These are phyloP conservation scores for Chlamydomonas eustigma DNA, from an alignment of 139 green algal species.

Conservation along the genomic window DNA sequence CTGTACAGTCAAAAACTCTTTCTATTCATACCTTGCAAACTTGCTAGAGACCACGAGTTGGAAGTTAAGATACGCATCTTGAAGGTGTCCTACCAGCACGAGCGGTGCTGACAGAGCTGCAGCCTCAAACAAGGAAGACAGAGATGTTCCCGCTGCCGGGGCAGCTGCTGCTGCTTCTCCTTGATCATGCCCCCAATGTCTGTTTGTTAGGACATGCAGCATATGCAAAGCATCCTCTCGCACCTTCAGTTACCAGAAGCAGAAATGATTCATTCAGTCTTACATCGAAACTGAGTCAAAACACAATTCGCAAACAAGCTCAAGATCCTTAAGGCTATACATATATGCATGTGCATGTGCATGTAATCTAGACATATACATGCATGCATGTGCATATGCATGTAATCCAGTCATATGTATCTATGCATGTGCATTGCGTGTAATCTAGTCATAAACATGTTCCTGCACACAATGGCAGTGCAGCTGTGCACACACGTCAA, in stretches of 20 bases:
- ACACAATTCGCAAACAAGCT: no score
- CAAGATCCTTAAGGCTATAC: no score
- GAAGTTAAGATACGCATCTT: conserved; percentile 82
- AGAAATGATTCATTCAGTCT: no score
- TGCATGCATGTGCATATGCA: no score
- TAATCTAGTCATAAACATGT: no score
- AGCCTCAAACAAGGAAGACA: background rate
- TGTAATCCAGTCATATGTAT: no score
- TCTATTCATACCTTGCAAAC: conserved; percentile 63
- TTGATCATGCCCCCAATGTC: conserved; percentile 50
- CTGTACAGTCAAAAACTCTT: no score
- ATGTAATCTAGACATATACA: no score
- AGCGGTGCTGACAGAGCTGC: conserved; percentile 4
- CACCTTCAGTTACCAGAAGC: no score
- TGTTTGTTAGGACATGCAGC: conserved; percentile 65
- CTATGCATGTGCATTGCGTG: no score
- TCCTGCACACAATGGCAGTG: background rate
- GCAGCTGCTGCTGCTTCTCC: background rate
- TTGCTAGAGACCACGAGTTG: conserved; percentile 73
- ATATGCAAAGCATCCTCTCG: conserved; percentile 81
- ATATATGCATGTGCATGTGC: no score
- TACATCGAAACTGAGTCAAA: no score
- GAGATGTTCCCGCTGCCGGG: background rate
- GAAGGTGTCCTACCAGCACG: conserved; percentile 65
- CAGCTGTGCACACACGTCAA: conserved; percentile 32